phyloP scores from a whole-genome alignment of 2,329 filamentous ascomycete genomes.

The Aspergillus spinulosporus region DNA sequence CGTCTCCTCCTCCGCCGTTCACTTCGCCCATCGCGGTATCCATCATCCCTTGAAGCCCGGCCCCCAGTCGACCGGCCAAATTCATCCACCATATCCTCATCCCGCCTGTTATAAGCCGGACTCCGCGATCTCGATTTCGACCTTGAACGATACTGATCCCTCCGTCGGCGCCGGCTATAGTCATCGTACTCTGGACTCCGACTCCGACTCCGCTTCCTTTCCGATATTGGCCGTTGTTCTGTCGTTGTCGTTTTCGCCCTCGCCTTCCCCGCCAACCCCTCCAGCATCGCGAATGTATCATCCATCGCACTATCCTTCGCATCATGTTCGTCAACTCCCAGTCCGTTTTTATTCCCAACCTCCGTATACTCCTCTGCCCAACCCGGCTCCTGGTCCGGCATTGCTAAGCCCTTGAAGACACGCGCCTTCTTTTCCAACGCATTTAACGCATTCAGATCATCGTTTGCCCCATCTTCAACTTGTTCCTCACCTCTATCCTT shows the following conservation, averaged over 20 bases:
- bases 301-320: conserved; percentile 70
- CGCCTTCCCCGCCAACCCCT: conserved; percentile 73
- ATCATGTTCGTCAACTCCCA: conserved; percentile 34
- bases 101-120: conserved; percentile 40
- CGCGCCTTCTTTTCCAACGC: conserved; percentile 70
- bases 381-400: conserved; percentile 72
- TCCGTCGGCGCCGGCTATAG: conserved; percentile 50
- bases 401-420: conserved; percentile 84
- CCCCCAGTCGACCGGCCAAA: conserved; percentile 54
- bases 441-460: conserved; percentile 45
- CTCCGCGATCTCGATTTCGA: conserved; percentile 57
- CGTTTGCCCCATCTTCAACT: conserved; percentile 36
- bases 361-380: conserved; percentile 36
- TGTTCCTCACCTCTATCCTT: conserved; percentile 43
- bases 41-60: conserved; percentile 36
- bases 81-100: conserved; percentile 58
- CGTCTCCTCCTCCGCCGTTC: conserved; percentile 40
- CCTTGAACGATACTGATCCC: conserved; percentile 36
- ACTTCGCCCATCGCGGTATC: conserved; percentile 47
- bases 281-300: conserved; percentile 89
- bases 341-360: conserved; percentile 44
- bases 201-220: conserved; percentile 56
- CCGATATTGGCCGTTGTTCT: conserved; percentile 30
- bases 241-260: conserved; percentile 33
- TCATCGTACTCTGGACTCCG: conserved; percentile 54